Base-by-base conservation (phyloP, 192 early-diverging fungal genomes). In the Obelidium mucronatum region DNA sequence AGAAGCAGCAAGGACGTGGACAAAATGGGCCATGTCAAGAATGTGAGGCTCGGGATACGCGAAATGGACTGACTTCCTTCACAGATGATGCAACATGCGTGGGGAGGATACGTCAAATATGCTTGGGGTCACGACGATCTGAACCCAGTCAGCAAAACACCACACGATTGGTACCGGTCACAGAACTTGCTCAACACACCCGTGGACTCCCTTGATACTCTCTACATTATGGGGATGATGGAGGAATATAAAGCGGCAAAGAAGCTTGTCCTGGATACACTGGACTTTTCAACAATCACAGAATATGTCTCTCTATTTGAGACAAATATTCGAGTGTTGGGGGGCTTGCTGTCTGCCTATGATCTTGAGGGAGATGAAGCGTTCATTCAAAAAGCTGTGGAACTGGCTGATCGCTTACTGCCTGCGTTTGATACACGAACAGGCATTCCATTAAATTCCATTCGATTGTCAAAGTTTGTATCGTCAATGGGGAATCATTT, bases 171-270 rank as follows among this genome's bases (percentile, higher is more conserved):
- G 86, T 81, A 84, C 71, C 6, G 33, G 19, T 31, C 56, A 92
- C 72, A 15, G n/a, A 60, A 36, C 24, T 73, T 81, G 22, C 77
- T 79, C 51, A 77, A 74, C 65, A 95, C 94, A 1, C 90, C 95
- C 52, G 85, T 97, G 63, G 96, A 98, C 78, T 80, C 92, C 1
- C 82, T 98, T 35, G 96, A 98, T 75, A 96, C 95, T 0, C 84
- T 97, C 36, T 88, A 88, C 53, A 91, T 98, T 62, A 95, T 96
- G 95, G 93, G 84, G 33, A 84, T 98, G 5, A 80, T 85, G 37
- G 84, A 90, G n/a, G 94, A 97, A 54, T 98, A 95, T 82, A 75
- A 88, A 36, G 80, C 89, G 52, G 93, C 93, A 0, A 84, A 89
- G 73, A 73, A 93, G 0, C 89, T 90, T 75, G 88, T 95, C 1